Evolutionary conservation across 2,329 filamentous ascomycete species (phyloP).

Genomic region (Tolypocladium ovalisporum): DNA sequence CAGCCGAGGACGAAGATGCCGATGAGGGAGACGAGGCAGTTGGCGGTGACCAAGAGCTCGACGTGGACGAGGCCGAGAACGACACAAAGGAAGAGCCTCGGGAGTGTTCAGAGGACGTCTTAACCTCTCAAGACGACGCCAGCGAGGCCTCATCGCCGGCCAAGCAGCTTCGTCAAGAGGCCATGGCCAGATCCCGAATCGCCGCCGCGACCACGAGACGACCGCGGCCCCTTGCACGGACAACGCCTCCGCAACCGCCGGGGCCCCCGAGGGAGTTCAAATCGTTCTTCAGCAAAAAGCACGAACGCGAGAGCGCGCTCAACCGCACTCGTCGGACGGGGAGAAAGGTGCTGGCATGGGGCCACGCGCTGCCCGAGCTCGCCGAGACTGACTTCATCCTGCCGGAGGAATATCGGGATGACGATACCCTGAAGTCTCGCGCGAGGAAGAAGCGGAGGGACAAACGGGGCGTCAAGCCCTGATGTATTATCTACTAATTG

Average conservation of each 20-base stretch:
- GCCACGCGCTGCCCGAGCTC: conserved; percentile 66
- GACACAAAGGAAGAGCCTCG: conserved; percentile 24
- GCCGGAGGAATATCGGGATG: conserved; percentile 52
- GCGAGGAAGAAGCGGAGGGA: conserved; percentile 53
- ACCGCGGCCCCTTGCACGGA: conserved; percentile 16
- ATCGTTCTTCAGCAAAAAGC: conserved; percentile 77
- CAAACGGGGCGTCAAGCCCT: conserved; percentile 38
- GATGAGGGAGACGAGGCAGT: conserved; percentile 17
- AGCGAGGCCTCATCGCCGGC: conserved; percentile 34
- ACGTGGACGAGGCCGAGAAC: conserved; percentile 22
- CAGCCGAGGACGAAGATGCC: conserved; percentile 24
- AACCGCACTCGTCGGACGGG: conserved; percentile 58
- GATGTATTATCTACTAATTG: conserved; percentile 5
- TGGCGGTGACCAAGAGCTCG: conserved; percentile 14
- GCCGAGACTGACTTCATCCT: conserved; percentile 62
- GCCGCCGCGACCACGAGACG: conserved; percentile 23
- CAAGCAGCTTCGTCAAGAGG: conserved; percentile 66
- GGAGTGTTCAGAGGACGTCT: conserved; percentile 7
- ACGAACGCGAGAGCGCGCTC: conserved; percentile 72
- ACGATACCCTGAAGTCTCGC: conserved; percentile 43
- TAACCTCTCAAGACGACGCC: conserved; percentile 46
- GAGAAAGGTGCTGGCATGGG: conserved; percentile 68
- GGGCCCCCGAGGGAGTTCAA: conserved; percentile 52
- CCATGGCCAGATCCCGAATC: conserved; percentile 40
- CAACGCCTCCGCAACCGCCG: conserved; percentile 19